phyloP scores from a whole-genome alignment of 2,329 filamentous ascomycete species.

The Sclerotinia borealis region DNA sequence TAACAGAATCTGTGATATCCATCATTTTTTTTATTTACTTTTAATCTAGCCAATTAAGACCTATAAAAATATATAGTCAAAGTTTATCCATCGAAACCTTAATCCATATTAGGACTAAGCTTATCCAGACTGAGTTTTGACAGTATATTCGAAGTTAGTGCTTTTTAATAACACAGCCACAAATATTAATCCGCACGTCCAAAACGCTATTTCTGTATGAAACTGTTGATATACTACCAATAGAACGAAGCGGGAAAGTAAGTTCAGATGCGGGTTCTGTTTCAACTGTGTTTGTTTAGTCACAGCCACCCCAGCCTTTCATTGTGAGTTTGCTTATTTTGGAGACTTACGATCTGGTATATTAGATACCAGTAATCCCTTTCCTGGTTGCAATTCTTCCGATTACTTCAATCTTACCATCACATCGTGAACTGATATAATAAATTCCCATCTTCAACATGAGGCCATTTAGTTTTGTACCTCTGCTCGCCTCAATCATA shows the following conservation, averaged over 20 bases:
- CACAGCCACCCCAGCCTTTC: not conserved
- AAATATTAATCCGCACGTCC: not conserved
- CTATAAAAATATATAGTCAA: no score
- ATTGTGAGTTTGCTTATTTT: not conserved
- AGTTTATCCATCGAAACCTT: no score
- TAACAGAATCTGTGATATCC: no score
- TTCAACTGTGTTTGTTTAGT: not conserved
- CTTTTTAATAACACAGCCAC: not conserved
- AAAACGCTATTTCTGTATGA: not conserved
- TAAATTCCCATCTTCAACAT: not conserved
- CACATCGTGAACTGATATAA: not conserved
- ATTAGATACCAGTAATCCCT: not conserved
- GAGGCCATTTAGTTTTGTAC: not conserved
- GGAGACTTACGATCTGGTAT: not conserved
- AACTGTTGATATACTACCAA: not conserved
- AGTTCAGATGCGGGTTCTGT: not conserved
- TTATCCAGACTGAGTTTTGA: no score
- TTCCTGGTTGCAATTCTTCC: not conserved
- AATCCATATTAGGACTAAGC: no score
- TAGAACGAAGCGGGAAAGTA: not conserved
- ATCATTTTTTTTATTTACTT: no score
- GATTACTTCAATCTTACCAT: not conserved
- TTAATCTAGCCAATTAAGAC: no score
- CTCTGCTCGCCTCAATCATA: not conserved
- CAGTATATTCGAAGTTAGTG: not conserved